Evolutionary conservation across 163 green algal species (phyloP).

Genomic region (Chloroidium sp.): DNA sequence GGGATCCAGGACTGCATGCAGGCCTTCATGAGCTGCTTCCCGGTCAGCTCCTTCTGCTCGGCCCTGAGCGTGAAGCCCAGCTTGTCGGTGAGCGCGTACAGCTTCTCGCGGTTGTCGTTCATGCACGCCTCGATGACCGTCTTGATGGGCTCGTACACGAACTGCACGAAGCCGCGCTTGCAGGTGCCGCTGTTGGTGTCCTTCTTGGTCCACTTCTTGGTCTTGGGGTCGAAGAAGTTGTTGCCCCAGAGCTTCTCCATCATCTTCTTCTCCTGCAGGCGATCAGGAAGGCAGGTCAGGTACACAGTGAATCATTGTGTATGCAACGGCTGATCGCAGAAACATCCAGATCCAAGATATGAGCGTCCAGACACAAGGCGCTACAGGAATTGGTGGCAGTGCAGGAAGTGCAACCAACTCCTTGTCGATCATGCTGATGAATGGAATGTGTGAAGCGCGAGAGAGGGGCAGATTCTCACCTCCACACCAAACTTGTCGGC

Average conservation of each 20-base stretch:
- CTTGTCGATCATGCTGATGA: too few species aligned
- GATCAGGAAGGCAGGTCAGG: constrained; percentile 23
- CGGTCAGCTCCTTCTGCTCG: constrained; percentile 93
- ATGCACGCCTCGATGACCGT: constrained; percentile 84
- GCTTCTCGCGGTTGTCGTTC: constrained; percentile 95
- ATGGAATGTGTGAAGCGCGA: too few species aligned
- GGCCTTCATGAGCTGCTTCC: constrained; percentile 99
- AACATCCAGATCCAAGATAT: background rate
- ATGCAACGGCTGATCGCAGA: too few species aligned
- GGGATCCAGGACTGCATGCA: constrained; percentile 99
- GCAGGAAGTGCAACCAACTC: too few species aligned
- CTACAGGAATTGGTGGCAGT: too few species aligned
- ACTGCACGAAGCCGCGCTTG: constrained; percentile 98
- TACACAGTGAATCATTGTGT: too few species aligned
- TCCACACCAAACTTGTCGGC: constrained; percentile 93
- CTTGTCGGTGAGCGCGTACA: constrained; percentile 94
- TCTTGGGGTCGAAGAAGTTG: constrained; percentile 98
- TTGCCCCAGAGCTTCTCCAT: constrained; percentile 99
- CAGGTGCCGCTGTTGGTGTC: constrained; percentile 62
- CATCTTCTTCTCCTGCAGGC: constrained; percentile 79
- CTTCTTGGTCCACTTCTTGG: constrained; percentile 99
- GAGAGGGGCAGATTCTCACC: constrained; percentile 15
- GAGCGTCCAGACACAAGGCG: background rate
- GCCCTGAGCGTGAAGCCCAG: constrained; percentile 78
- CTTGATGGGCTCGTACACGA: constrained; percentile 98